Conservation (phyloP, 169 alveolate species). For the Cryptosporidium baileyi region DNA sequence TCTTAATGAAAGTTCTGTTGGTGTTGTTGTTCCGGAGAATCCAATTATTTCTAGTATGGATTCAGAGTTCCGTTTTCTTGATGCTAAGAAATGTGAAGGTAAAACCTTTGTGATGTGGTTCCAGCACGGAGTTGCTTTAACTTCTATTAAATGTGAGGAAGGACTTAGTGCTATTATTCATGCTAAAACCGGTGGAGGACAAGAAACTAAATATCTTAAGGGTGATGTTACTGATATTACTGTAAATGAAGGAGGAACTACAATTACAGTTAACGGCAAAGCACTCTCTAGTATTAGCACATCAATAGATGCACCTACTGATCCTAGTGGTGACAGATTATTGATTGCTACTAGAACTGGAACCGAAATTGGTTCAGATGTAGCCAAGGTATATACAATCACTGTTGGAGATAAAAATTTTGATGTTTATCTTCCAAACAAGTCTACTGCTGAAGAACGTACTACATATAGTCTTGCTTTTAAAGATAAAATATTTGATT, state of each 20-base stretch:
- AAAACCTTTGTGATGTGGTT: conserved; percentile 11
- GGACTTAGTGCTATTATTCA: too few relatives aligned
- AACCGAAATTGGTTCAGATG: too few relatives aligned
- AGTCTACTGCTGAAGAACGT: background rate
- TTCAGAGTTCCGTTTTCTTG: too few relatives aligned
- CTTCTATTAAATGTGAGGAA: background rate
- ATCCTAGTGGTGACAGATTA: background rate
- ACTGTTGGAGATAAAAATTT: background rate
- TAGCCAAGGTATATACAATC: background rate
- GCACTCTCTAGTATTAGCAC: too few relatives aligned
- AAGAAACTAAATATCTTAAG: background rate
- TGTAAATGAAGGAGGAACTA: background rate
- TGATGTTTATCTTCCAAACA: background rate
- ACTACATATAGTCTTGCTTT: background rate
- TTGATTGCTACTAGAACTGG: background rate
- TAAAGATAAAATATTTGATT: background rate
- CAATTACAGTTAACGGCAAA: background rate
- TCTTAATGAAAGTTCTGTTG: too few relatives aligned
- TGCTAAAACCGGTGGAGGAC: background rate
- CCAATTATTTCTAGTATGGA: too few relatives aligned
- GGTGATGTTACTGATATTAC: background rate
- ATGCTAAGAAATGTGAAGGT: too few relatives aligned
- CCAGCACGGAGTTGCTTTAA: background rate
- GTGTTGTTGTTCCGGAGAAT: too few relatives aligned
- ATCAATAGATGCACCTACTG: too few relatives aligned